Percentiles rank a stretch among this genome's conserved stretches.
phyloP scores from a whole-genome alignment of 805 yeast genomes.

The Saccharomycopsis guyanensis region DNA sequence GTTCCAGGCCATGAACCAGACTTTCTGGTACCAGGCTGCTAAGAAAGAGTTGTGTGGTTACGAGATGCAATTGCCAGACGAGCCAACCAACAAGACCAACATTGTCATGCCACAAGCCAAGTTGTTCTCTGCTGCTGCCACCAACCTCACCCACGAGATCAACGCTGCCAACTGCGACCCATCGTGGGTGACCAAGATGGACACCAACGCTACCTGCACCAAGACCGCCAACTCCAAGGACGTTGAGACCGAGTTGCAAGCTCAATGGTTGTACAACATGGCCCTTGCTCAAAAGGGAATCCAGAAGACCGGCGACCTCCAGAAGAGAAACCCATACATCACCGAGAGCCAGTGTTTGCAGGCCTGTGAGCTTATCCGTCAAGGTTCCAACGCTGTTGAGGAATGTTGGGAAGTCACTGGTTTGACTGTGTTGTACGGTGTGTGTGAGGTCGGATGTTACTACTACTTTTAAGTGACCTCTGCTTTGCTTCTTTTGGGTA shows the following conservation, averaged over 20 bases:
- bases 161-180: background rate
- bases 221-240: slow-evolving; percentile 1
- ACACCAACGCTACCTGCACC: background rate
- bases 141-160: background rate
- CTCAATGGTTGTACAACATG: slow-evolving; percentile 12
- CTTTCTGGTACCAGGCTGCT: slow-evolving; percentile 22
- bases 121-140: background rate
- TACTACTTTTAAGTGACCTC: slow-evolving; percentile 11
- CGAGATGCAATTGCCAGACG: slow-evolving; percentile 5
- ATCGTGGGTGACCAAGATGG: background rate
- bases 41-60: slow-evolving; percentile 19
- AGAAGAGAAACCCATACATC: background rate
- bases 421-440: slow-evolving; percentile 20
- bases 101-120: background rate
- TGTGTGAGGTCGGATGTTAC: slow-evolving; percentile 20
- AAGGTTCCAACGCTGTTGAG: slow-evolving; percentile 16
- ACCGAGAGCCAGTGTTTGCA: slow-evolving; percentile 13
- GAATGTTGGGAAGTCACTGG: slow-evolving; percentile 20
- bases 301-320: slow-evolving; percentile 1
- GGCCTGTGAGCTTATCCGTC: slow-evolving; percentile 15
- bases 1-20: slow-evolving; percentile 11
- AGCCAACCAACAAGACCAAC: slow-evolving; percentile 1
- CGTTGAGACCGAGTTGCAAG: slow-evolving; percentile 10
- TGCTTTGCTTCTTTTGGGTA: background rate
- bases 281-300: background rate